These are phyloP conservation scores for Ustilago xerochloae DNA, from an alignment of 1,284 basidiomycete genomes.

Conservation along the genomic window DNA sequence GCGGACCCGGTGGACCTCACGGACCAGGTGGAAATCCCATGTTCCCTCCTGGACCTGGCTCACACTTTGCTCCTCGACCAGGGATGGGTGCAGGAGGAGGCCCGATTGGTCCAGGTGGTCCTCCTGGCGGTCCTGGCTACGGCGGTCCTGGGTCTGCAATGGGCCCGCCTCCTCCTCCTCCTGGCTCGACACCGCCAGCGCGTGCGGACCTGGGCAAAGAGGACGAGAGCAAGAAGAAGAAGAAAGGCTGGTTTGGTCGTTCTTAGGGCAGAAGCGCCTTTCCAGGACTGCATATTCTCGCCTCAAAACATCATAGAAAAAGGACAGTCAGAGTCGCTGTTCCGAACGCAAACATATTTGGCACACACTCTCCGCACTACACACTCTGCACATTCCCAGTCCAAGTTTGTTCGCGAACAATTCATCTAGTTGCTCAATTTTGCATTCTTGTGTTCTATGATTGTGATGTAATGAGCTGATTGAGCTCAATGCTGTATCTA, in stretches of 20 bases:
- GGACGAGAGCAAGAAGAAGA: slow-evolving; percentile 45
- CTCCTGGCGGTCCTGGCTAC: slow-evolving; percentile 1
- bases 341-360: no score
- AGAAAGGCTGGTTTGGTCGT: slow-evolving; percentile 50
- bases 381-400: neutral
- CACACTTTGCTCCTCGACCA: slow-evolving; percentile 15
- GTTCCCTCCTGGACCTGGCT: slow-evolving; percentile 14
- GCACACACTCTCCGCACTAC: slow-evolving; percentile 5
- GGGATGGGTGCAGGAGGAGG: slow-evolving; percentile 14
- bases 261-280: slow-evolving; percentile 12
- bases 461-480: neutral
- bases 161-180: slow-evolving; percentile 4
- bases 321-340: no score
- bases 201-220: slow-evolving; percentile 17
- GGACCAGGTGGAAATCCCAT: slow-evolving; percentile 11
- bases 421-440: slow-evolving; percentile 4
- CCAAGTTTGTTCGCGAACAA: slow-evolving; percentile 6
- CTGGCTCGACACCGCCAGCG: slow-evolving; percentile 12
- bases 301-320: slow-evolving; percentile 3
- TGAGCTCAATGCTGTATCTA: no score
- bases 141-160: neutral
- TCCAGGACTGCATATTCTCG: neutral
- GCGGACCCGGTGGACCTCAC: no score
- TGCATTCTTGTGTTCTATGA: neutral
- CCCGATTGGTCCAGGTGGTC: slow-evolving; percentile 2